phyloP scores from a whole-genome alignment of 2,329 filamentous ascomycete species.

The Apiospora kogelbergensis region DNA sequence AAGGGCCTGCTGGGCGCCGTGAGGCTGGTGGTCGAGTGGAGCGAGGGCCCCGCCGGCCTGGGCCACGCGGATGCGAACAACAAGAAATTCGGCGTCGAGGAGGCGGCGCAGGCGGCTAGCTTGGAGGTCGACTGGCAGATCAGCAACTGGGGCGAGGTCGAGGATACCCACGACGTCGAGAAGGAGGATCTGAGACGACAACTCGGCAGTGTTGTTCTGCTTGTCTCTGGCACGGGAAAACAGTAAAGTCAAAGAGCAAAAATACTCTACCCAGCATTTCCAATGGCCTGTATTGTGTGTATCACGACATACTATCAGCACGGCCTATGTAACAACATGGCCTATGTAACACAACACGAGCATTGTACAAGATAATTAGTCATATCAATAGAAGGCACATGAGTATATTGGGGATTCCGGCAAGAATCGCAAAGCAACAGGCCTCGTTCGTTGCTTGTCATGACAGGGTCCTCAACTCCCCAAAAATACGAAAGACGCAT shows the following conservation, averaged over 20 bases:
- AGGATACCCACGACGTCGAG: conserved; percentile 96
- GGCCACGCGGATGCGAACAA: conserved; percentile 36
- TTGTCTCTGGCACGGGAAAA: conserved; percentile 64
- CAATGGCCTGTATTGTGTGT: not conserved
- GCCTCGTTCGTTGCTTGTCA: not conserved
- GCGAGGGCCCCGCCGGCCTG: conserved; percentile 62
- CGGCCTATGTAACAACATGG: not conserved
- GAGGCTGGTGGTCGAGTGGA: conserved; percentile 84
- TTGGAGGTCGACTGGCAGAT: conserved; percentile 92
- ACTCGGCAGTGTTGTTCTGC: conserved; percentile 79
- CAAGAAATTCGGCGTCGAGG: conserved; percentile 72
- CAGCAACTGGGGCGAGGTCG: conserved; percentile 90
- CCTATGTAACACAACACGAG: not conserved
- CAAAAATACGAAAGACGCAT: not conserved
- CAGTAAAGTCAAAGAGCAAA: conserved; percentile 1
- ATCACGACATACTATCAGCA: not conserved
- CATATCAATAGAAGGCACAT: not conserved
- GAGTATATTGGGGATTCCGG: not conserved
- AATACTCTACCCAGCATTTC: not conserved
- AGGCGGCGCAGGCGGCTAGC: conserved; percentile 75
- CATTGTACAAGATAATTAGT: not conserved
- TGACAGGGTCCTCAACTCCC: not conserved
- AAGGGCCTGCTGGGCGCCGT: conserved; percentile 83
- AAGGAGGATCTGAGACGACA: conserved; percentile 86
- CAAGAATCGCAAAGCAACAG: not conserved